Conservation (phyloP, 257 asterid genomes). For the Solanum etuberosum region DNA sequence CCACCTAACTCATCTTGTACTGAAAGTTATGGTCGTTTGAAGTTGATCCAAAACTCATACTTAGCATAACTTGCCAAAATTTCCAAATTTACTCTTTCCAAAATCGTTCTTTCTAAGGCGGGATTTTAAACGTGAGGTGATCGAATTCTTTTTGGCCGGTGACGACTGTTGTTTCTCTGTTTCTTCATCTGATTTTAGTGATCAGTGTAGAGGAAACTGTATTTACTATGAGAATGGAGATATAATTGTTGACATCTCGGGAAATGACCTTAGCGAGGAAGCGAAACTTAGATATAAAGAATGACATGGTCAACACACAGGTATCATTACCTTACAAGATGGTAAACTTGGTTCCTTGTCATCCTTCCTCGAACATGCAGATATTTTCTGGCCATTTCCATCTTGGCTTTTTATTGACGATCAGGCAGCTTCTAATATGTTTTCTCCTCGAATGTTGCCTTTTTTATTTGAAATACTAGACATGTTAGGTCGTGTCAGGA, state of each 20-base stretch:
- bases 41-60: too few species aligned
- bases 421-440: too few species aligned
- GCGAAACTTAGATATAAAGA: background rate
- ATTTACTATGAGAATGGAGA: background rate
- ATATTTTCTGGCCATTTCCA: background rate
- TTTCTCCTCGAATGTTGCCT: too few species aligned
- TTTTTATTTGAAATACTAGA: too few species aligned
- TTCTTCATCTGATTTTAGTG: background rate
- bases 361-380: background rate
- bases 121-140: background rate
- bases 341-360: background rate
- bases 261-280: background rate
- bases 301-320: background rate
- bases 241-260: background rate
- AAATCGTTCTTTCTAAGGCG: too few species aligned
- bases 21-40: too few species aligned
- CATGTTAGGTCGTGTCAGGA: too few species aligned
- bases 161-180: background rate
- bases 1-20: too few species aligned
- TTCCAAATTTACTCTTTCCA: too few species aligned
- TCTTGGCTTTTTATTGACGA: too few species aligned
- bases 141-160: background rate
- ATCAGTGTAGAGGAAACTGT: background rate
- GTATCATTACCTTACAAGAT: background rate
- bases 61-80: too few species aligned